Percentiles rank a stretch among this genome's conserved stretches.
Evolutionary conservation across 2,329 filamentous ascomycete species (phyloP).

Genomic region (Zarea fungicola): DNA sequence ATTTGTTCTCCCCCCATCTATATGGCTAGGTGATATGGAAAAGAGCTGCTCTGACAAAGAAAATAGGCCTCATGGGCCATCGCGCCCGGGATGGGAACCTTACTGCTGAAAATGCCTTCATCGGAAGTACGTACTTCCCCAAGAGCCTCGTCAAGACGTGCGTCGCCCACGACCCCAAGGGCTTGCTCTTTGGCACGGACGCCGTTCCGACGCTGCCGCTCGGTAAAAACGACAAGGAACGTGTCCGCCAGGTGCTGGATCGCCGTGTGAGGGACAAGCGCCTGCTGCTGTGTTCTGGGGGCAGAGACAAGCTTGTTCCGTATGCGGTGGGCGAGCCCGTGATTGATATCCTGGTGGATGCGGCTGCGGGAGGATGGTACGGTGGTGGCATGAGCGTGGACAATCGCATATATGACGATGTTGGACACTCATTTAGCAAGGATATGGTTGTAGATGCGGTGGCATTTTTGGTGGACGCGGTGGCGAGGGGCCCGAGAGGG

Average conservation of each 20-base stretch:
- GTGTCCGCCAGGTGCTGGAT: conserved; percentile 42
- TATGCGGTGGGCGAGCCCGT: conserved; percentile 58
- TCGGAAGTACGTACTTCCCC: conserved; percentile 77
- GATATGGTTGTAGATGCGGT: conserved; percentile 64
- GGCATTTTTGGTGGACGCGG: conserved; percentile 52
- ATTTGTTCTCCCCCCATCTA: neutral
- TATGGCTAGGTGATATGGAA: neutral
- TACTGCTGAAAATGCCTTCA: conserved; percentile 56
- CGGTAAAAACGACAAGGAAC: conserved; percentile 34
- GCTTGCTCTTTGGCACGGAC: conserved; percentile 58
- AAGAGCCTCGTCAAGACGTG: conserved; percentile 58
- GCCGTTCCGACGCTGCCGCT: conserved; percentile 28
- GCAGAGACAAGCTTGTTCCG: conserved; percentile 66
- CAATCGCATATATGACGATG: conserved; percentile 62
- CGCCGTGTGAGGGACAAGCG: conserved; percentile 54
- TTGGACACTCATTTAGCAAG: conserved; percentile 63
- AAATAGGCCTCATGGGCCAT: conserved; percentile 64
- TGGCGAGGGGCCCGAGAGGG: conserved; percentile 28
- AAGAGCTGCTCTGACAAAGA: neutral
- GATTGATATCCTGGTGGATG: conserved; percentile 54
- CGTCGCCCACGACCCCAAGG: conserved; percentile 66
- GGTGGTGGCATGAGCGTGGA: conserved; percentile 49
- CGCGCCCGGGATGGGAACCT: conserved; percentile 64
- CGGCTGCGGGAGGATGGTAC: conserved; percentile 46
- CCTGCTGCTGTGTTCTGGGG: conserved; percentile 61